A percentile compares a stretch with the other conserved stretches of the same genome.
These are phyloP conservation scores for Spathaspora gorwiae DNA, from an alignment of 805 yeast species.

Conservation along the genomic window DNA sequence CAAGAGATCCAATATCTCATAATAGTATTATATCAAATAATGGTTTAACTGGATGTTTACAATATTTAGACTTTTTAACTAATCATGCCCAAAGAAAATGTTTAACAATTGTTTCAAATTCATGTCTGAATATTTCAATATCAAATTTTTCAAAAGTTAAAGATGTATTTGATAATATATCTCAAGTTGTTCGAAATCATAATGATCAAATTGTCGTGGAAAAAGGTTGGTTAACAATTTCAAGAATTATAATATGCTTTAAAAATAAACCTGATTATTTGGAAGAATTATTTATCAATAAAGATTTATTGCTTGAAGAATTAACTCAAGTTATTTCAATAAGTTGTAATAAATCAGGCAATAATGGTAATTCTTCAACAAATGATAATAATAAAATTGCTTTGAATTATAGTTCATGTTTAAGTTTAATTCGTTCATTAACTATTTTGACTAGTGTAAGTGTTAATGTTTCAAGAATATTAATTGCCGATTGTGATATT, in stretches of 20 bases:
- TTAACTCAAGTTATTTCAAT: constrained; percentile 18
- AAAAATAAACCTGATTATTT: constrained; percentile 38
- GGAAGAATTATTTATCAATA: constrained; percentile 35
- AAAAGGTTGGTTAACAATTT: constrained; percentile 59
- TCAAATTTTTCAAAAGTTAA: constrained; percentile 45
- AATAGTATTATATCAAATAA: constrained; percentile 51
- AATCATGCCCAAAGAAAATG: constrained; percentile 85
- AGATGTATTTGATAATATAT: constrained; percentile 56
- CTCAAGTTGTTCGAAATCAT: constrained; percentile 50
- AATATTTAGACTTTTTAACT: constrained; percentile 82
- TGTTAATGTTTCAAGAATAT: constrained; percentile 36
- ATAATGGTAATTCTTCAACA: background rate
- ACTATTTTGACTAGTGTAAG: constrained; percentile 39
- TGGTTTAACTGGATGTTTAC: constrained; percentile 61
- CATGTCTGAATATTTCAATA: constrained; percentile 48
- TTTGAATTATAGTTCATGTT: constrained; percentile 33
- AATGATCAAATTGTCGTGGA: constrained; percentile 60
- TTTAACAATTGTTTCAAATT: constrained; percentile 63
- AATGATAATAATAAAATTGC: constrained; percentile 17
- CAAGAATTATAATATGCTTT: constrained; percentile 53
- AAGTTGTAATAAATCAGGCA: constrained; percentile 24
- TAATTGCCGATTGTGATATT: constrained; percentile 47
- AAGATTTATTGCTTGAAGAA: constrained; percentile 18
- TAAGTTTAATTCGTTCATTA: constrained; percentile 41
- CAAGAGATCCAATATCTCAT: constrained; percentile 49